Percentiles rank a stretch among this genome's conserved stretches.
phyloP scores from a whole-genome alignment of 2,329 filamentous ascomycete species.

The Aspergillus puulaauensis region DNA sequence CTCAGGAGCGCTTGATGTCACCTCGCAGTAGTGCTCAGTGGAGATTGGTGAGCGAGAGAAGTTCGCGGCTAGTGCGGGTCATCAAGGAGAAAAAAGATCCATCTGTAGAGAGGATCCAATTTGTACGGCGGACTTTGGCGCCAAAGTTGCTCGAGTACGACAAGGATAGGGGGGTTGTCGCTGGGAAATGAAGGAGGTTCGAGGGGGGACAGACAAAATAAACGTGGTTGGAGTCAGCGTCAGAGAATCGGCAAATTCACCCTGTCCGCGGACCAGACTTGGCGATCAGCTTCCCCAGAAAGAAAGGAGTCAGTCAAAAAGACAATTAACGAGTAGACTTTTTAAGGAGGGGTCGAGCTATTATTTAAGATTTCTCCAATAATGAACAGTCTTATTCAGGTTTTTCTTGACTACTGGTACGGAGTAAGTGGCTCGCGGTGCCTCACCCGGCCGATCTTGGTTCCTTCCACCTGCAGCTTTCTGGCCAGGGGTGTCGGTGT shows the following conservation, averaged over 20 bases:
- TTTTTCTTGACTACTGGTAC: not conserved
- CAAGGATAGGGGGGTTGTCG: conserved; percentile 3
- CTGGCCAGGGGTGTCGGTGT: not conserved
- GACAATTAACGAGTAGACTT: not conserved
- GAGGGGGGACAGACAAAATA: conserved; percentile 1
- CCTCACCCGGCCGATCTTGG: not conserved
- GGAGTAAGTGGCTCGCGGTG: not conserved
- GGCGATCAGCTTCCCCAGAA: conserved; percentile 14
- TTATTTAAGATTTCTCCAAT: not conserved
- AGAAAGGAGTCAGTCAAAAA: not conserved
- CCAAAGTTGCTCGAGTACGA: not conserved
- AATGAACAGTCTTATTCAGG: not conserved
- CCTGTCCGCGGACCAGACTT: conserved; percentile 15
- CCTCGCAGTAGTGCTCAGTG: conserved; percentile 10
- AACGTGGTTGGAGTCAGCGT: conserved; percentile 6
- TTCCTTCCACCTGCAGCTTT: conserved; percentile 1
- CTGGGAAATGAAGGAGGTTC: conserved; percentile 11
- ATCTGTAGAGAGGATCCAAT: conserved; percentile 9
- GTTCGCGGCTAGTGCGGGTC: conserved; percentile 11
- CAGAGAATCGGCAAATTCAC: conserved; percentile 18
- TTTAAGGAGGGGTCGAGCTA: not conserved
- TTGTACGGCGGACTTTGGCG: conserved; percentile 4
- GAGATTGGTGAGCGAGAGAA: conserved; percentile 9
- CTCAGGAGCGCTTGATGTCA: conserved; percentile 12
- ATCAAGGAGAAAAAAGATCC: conserved; percentile 15